Evolutionary conservation across 177 flowering plant species (phyloP), one percentile per base, ranked within the genome.

Genomic region (Vitis hybrid): DNA sequence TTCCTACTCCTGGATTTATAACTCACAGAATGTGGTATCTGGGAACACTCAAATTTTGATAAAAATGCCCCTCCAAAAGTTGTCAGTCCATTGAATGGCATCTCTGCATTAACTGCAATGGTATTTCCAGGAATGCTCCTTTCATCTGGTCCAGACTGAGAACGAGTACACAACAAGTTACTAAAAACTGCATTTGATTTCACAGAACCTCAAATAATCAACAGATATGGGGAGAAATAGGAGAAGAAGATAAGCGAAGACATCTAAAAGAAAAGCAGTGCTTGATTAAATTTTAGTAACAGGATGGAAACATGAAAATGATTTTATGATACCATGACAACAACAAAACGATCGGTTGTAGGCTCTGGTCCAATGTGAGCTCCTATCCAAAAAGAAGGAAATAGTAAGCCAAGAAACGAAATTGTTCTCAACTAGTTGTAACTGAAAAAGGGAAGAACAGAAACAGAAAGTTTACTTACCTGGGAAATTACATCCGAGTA

Each of bases 341-440:
- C 97, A 65, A 94, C 93, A 80, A 94, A 94, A 83, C 97, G 85
- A 76, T 94, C 97, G 2, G 98, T 94, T 39, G 98, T 94, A 49
- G 98, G 98, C 80, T 94, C 98, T 49, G 97, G 98, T 68, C 98
- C 98, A 72, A 94, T 92, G 67, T 94, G 98, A 76, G 98, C 91
- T 64, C 98, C 98, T 94, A 84, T 68, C 14, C 8, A 58, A 15
- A 65, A 45, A 50, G 6, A 62, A 50, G 58, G 63, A 17, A 34
- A 50, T 61, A 23, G 21, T 34, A 21, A 60, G 23, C 60, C 26
- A 56, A n/a, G 30, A 55, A 19, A 32, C 11, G 9, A 54, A 26
- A 26, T 26, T 26, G 30, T 26, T 26, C 30, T 10, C 15, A 60
- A 56, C 11, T 39, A 30, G 6, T 32, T 7, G 15, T 59, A 51